phyloP scores from a whole-genome alignment of 2,329 filamentous ascomycete species.

The Orbilia oligospora region DNA sequence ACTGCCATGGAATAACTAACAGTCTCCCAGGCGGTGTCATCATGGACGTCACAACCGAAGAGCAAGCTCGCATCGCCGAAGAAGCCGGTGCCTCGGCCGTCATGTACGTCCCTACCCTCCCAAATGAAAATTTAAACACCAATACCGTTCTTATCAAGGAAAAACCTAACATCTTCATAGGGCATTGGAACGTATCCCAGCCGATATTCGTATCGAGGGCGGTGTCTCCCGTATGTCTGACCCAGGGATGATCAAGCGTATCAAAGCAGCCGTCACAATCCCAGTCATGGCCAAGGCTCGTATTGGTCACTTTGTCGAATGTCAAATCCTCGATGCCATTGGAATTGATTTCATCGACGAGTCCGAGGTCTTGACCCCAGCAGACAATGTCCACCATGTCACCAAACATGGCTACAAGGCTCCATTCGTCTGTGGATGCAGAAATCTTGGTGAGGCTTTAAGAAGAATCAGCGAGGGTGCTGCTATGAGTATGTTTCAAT shows the following conservation, averaged over 20 bases:
- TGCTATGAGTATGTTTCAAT: slow-evolving; percentile 78
- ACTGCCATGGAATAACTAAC: slow-evolving; percentile 6
- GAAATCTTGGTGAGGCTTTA: slow-evolving; percentile 92
- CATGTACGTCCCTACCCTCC: slow-evolving; percentile 72
- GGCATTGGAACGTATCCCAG: slow-evolving; percentile 94
- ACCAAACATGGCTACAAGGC: slow-evolving; percentile 86
- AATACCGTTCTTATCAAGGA: no score
- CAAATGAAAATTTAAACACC: neutral
- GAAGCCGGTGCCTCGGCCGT: slow-evolving; percentile 95
- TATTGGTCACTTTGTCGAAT: slow-evolving; percentile 98
- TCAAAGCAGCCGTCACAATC: slow-evolving; percentile 94
- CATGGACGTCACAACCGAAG: slow-evolving; percentile 97
- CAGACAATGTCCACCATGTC: slow-evolving; percentile 91
- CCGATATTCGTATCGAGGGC: slow-evolving; percentile 92
- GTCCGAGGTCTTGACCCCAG: slow-evolving; percentile 95
- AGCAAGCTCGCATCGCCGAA: slow-evolving; percentile 96
- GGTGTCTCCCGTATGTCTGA: slow-evolving; percentile 98
- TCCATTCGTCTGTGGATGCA: slow-evolving; percentile 96
- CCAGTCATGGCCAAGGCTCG: slow-evolving; percentile 99
- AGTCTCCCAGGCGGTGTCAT: slow-evolving; percentile 78
- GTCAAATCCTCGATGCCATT: slow-evolving; percentile 94
- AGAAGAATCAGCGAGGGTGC: slow-evolving; percentile 92
- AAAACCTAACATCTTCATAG: slow-evolving; percentile 1
- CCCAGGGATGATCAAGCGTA: slow-evolving; percentile 92
- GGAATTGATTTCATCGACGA: slow-evolving; percentile 98